Conservation (phyloP, 1,139 yeast genomes). For the Kurtzmaniella natalensis region DNA sequence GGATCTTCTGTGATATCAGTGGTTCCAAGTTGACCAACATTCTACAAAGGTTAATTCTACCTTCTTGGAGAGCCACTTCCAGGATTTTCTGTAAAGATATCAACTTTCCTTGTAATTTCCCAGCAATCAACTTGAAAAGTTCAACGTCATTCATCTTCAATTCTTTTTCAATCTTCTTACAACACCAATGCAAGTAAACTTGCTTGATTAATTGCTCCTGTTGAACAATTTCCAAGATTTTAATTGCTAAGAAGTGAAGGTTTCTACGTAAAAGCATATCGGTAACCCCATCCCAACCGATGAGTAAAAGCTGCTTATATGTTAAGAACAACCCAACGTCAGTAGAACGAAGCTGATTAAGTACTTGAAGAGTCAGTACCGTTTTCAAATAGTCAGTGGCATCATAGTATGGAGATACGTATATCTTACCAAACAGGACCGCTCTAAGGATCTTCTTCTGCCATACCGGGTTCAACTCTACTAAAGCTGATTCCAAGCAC, state of each 20-base stretch:
- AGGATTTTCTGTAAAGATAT: slow-evolving; percentile 65
- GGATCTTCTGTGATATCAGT: slow-evolving; percentile 56
- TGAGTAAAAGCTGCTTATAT: slow-evolving; percentile 41
- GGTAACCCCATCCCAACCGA: slow-evolving; percentile 55
- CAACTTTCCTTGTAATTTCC: slow-evolving; percentile 37
- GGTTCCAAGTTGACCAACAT: slow-evolving; percentile 66
- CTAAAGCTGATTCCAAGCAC: slow-evolving; percentile 71
- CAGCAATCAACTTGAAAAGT: slow-evolving; percentile 46
- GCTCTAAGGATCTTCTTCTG: slow-evolving; percentile 79
- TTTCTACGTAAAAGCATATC: slow-evolving; percentile 57
- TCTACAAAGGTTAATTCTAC: slow-evolving; percentile 66
- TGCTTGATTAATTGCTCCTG: slow-evolving; percentile 44
- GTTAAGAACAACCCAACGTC: slow-evolving; percentile 73
- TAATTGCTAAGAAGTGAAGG: slow-evolving; percentile 59
- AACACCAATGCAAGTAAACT: slow-evolving; percentile 80
- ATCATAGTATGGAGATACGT: slow-evolving; percentile 45
- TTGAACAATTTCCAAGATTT: slow-evolving; percentile 51
- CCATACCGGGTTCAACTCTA: slow-evolving; percentile 72
- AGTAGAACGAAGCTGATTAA: slow-evolving; percentile 62
- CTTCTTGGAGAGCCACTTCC: slow-evolving; percentile 75
- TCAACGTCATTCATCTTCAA: slow-evolving; percentile 54
- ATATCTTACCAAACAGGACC: slow-evolving; percentile 82
- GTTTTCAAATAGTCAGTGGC: slow-evolving; percentile 59
- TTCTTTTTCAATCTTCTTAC: slow-evolving; percentile 58
- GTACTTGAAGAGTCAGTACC: slow-evolving; percentile 57